These are phyloP conservation scores for Huntiella decipiens DNA, from an alignment of 2,329 filamentous ascomycete genomes.

Conservation along the genomic window DNA sequence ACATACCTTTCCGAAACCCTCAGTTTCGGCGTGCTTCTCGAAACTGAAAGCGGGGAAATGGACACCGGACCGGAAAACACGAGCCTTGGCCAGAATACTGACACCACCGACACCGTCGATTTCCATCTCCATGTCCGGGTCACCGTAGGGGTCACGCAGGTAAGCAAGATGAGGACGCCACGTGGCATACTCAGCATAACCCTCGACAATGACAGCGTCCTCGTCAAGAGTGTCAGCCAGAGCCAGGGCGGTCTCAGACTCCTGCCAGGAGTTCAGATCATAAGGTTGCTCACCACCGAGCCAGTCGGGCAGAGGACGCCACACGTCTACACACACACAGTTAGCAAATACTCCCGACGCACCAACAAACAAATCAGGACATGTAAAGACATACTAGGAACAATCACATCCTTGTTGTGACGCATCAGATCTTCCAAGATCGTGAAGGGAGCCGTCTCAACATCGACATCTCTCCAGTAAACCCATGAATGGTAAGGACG, in stretches of 20 bases:
- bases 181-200: slow-evolving; percentile 95
- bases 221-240: slow-evolving; percentile 90
- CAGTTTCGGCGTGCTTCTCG: slow-evolving; percentile 94
- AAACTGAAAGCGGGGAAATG: slow-evolving; percentile 98
- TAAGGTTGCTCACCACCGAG: slow-evolving; percentile 96
- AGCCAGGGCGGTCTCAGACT: slow-evolving; percentile 88
- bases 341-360: slow-evolving; percentile 14
- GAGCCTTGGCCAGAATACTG: slow-evolving; percentile 89
- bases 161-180: slow-evolving; percentile 96
- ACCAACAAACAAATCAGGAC: not conserved
- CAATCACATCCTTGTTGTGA: slow-evolving; percentile 96
- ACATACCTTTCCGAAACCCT: slow-evolving; percentile 89
- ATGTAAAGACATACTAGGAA: slow-evolving; percentile 62
- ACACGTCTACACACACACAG: slow-evolving; percentile 52
- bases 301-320: slow-evolving; percentile 97
- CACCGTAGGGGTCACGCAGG: slow-evolving; percentile 85
- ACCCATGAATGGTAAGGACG: slow-evolving; percentile 97
- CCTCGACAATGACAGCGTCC: slow-evolving; percentile 95
- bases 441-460: slow-evolving; percentile 90
- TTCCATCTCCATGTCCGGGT: slow-evolving; percentile 99
- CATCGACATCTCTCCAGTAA: slow-evolving; percentile 97
- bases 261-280: slow-evolving; percentile 97
- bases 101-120: slow-evolving; percentile 96
- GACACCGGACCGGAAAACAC: slow-evolving; percentile 83
- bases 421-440: slow-evolving; percentile 96